Evolutionary conservation across 1,284 basidiomycete species (phyloP).

Genomic region (Cutaneotrichosporon arboriforme): DNA sequence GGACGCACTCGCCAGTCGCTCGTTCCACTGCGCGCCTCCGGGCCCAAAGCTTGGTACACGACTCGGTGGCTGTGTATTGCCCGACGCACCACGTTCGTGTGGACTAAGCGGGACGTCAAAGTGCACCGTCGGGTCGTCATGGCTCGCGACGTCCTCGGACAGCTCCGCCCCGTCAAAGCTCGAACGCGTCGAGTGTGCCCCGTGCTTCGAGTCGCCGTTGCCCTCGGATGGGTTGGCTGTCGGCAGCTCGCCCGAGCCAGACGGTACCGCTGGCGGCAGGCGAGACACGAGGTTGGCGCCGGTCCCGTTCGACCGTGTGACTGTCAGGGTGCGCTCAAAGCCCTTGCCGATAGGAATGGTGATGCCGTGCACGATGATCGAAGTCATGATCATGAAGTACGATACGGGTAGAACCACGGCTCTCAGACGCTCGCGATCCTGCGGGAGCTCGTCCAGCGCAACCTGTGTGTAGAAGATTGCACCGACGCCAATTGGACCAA

Average conservation of each 20-base stretch:
- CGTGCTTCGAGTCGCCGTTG: neutral
- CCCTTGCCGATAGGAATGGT: constrained; percentile 44
- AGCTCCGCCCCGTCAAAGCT: no score
- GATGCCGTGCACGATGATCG: constrained; percentile 51
- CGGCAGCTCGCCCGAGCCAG: neutral
- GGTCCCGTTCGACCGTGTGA: constrained; percentile 5
- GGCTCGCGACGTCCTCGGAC: no score
- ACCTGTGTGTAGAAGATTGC: constrained; percentile 53
- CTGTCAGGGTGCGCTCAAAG: constrained; percentile 8
- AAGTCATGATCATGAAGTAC: constrained; percentile 52
- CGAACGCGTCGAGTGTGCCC: no score
- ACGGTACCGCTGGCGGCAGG: constrained; percentile 10
- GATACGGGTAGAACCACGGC: constrained; percentile 51
- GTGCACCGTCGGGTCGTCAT: no score
- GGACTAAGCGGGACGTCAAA: no score
- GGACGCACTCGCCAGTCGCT: neutral
- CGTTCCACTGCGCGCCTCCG: neutral
- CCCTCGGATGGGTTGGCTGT: neutral
- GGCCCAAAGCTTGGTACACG: neutral
- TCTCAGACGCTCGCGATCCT: constrained; percentile 46
- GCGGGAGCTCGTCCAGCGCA: constrained; percentile 49
- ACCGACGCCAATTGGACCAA: constrained; percentile 49
- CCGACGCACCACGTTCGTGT: neutral
- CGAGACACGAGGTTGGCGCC: constrained; percentile 10
- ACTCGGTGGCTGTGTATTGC: neutral